Percentiles rank a stretch among this genome's conserved stretches.
phyloP scores from a whole-genome alignment of 2,329 filamentous ascomycete species.

The Diplodia mutila region DNA sequence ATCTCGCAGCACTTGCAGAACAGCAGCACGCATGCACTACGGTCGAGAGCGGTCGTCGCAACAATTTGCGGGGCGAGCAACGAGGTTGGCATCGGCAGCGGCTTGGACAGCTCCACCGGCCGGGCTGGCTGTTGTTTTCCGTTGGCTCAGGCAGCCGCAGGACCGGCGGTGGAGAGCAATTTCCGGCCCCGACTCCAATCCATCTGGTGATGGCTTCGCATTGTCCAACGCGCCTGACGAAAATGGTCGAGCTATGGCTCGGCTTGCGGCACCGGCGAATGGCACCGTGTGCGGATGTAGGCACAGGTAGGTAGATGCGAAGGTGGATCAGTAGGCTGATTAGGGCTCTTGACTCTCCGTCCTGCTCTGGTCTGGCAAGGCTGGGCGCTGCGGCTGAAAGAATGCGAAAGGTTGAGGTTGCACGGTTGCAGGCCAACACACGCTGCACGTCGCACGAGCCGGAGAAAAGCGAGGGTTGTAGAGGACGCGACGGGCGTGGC shows the following conservation, averaged over 20 bases:
- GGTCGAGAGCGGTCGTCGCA: neutral
- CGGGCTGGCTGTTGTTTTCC: neutral
- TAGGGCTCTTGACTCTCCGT: conserved; percentile 3
- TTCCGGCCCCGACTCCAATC: neutral
- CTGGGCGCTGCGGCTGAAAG: neutral
- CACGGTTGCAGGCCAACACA: conserved; percentile 1
- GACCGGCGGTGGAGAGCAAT: neutral
- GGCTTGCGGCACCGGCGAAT: neutral
- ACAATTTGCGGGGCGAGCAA: neutral
- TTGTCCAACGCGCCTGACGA: conserved; percentile 14
- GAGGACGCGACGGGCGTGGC: neutral
- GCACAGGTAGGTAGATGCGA: neutral
- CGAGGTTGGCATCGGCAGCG: neutral
- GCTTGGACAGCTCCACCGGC: conserved; percentile 17
- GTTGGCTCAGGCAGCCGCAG: conserved; percentile 11
- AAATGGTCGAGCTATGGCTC: neutral
- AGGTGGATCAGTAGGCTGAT: conserved; percentile 3
- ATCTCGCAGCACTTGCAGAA: conserved; percentile 18
- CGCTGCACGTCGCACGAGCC: conserved; percentile 1
- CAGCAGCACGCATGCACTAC: conserved; percentile 1
- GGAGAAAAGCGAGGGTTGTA: neutral
- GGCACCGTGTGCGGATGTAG: neutral
- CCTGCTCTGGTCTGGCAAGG: too few relatives aligned
- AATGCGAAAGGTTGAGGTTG: neutral
- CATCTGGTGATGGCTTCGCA: neutral